Evolutionary conservation across 495 filamentous ascomycete genomes (phyloP).

Genomic region (Penicillium pancosmium): DNA sequence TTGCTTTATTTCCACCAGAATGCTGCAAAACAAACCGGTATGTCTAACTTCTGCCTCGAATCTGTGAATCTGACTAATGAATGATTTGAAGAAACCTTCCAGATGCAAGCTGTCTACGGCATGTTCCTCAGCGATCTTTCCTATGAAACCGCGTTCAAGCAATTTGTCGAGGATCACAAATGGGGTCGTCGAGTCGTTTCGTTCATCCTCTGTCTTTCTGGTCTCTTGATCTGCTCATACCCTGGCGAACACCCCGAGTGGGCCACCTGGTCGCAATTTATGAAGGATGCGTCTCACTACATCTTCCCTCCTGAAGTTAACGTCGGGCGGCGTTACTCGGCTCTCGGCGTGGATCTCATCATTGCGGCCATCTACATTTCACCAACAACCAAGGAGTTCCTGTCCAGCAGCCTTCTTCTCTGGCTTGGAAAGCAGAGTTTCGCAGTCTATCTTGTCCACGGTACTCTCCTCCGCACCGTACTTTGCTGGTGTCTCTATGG

Average conservation of each 20-base stretch:
- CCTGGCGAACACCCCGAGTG: constrained; percentile 62
- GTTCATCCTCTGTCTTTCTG: constrained; percentile 44
- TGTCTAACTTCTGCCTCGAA: not conserved
- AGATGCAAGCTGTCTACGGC: constrained; percentile 66
- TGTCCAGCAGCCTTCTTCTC: constrained; percentile 59
- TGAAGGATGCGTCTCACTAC: constrained; percentile 46
- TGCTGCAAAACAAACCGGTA: constrained; percentile 34
- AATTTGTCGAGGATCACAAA: constrained; percentile 51
- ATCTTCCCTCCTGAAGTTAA: constrained; percentile 61
- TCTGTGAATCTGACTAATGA: not conserved
- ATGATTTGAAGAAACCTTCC: constrained; percentile 38
- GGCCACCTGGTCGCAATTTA: constrained; percentile 58
- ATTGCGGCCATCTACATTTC: constrained; percentile 62
- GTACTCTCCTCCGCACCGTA: constrained; percentile 62
- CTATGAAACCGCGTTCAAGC: constrained; percentile 52
- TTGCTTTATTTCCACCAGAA: constrained; percentile 57
- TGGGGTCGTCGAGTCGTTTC: constrained; percentile 50
- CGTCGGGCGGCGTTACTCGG: constrained; percentile 53
- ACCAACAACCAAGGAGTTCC: constrained; percentile 53
- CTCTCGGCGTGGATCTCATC: constrained; percentile 60
- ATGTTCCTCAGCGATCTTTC: constrained; percentile 65
- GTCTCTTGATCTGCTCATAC: constrained; percentile 61
- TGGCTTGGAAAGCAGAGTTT: constrained; percentile 71
- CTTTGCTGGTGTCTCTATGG: constrained; percentile 68
- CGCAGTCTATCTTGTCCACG: constrained; percentile 70